phyloP scores from a whole-genome alignment of 1,139 yeast genomes.

The Chernovozyma aurita region DNA sequence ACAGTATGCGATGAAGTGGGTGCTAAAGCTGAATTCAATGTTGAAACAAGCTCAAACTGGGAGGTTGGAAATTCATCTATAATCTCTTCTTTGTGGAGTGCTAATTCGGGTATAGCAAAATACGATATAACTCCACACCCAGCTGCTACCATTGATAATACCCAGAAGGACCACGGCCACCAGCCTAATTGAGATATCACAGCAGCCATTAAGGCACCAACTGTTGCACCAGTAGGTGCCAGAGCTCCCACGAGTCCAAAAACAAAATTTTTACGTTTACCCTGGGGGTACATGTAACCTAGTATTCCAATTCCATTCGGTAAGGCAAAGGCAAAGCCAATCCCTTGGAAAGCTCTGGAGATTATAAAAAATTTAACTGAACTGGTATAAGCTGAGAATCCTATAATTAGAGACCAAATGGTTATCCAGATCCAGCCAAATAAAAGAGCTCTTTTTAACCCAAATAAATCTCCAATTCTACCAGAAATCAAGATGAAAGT shows the following conservation, averaged over 20 bases:
- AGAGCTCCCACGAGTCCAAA: constrained; percentile 51
- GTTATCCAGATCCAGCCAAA: constrained; percentile 43
- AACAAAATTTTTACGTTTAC: constrained; percentile 45
- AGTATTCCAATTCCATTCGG: constrained; percentile 52
- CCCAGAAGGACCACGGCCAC: constrained; percentile 55
- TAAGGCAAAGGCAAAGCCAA: constrained; percentile 49
- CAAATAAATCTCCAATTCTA: constrained; percentile 51
- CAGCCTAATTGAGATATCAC: constrained; percentile 36
- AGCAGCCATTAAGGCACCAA: constrained; percentile 48
- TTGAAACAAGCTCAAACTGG: neutral
- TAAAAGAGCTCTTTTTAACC: constrained; percentile 38
- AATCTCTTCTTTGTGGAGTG: neutral
- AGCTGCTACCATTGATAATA: constrained; percentile 34
- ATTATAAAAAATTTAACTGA: constrained; percentile 45
- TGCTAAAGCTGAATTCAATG: neutral
- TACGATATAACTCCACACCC: constrained; percentile 24
- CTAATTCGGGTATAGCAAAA: constrained; percentile 30
- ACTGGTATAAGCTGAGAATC: constrained; percentile 39
- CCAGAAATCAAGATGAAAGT: constrained; percentile 51
- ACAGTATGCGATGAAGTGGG: neutral
- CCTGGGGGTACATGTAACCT: constrained; percentile 44
- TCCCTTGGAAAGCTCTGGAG: constrained; percentile 51
- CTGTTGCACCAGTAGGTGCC: constrained; percentile 52
- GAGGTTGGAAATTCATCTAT: neutral
- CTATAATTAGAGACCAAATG: constrained; percentile 46